Evolutionary conservation across 768 basidiomycete genomes (phyloP), one percentile per base, ranked within the genome.

Genomic region (Lactarius hatsudake): DNA sequence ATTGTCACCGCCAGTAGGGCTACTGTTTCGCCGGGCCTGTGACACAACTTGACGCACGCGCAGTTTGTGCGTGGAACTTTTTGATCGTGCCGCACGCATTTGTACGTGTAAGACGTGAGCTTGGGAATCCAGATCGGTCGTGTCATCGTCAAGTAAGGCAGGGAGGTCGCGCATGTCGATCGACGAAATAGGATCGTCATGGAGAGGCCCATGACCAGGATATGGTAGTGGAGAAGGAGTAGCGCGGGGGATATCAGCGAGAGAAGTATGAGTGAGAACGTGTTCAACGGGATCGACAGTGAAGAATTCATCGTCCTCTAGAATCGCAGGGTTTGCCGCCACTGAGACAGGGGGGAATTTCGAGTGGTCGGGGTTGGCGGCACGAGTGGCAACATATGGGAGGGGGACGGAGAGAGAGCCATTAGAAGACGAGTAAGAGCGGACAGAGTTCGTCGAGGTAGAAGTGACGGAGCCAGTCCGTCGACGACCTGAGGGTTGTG

Each of bases 91-190:
- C 56, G 43, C 70, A 58, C 30, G 71, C 63, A 45, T 72, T 34
- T 45, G 67, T 53, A 30, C 61, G 32, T 36, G 63, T 54, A 60
- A 38, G 23, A 36, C n/a, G 23, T 62, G 61, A 12, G 67, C 59
- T 51, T 70, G 59, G 18, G 59, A 36, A 15, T 63, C 56, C n/a
- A 34, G 48, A 61, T 65, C 65, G 28, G 69, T 58, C 3, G 57
- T 55, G 23, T 74, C 74, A 32, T 77, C 76, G 2, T 76, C 76
- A 2, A 71, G 68, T 12, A 72, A 61, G 2, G 73, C 71, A 23
- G 76, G 75, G 5, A 76, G 67, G 61, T 78, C 77, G 34, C 70
- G 72, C 69, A 76, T 73, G 54, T 76, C 72, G 36, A 76, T 72
- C 4, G 74, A 76, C 13, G 77, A 73, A 36, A 76, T 68, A 8